phyloP scores from a whole-genome alignment of 345 rosid genomes.

The Tarenaya hassleriana region DNA sequence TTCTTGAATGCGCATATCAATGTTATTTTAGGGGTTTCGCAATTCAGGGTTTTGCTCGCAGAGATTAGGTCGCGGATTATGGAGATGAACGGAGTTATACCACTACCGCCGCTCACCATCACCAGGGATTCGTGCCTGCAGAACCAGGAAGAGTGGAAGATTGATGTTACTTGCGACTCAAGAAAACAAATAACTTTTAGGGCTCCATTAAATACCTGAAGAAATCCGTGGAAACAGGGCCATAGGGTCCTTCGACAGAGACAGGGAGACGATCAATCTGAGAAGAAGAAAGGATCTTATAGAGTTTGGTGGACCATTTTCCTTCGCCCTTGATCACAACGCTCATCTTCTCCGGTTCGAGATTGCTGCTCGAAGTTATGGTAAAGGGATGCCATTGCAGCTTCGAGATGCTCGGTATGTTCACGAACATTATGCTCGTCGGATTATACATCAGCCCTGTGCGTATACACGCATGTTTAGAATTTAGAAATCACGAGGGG shows the following conservation, averaged over 20 bases:
- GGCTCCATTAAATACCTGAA: conserved; percentile 34
- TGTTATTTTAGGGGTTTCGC: conserved; percentile 41
- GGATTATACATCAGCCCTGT: conserved; percentile 31
- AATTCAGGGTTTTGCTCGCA: conserved; percentile 24
- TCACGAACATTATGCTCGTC: conserved; percentile 63
- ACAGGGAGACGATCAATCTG: conserved; percentile 37
- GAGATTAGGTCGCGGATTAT: conserved; percentile 53
- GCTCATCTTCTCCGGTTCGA: conserved; percentile 62
- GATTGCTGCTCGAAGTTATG: conserved; percentile 54
- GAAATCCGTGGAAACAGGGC: conserved; percentile 69
- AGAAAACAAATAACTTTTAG: conserved; percentile 3
- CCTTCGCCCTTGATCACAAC: conserved; percentile 66
- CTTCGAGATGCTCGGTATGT: conserved; percentile 67
- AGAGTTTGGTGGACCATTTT: conserved; percentile 71
- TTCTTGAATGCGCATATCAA: conserved; percentile 52
- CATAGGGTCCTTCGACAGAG: conserved; percentile 86
- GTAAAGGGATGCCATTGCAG: conserved; percentile 96
- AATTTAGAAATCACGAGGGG: too few relatives aligned
- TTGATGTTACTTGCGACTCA: conserved; percentile 7
- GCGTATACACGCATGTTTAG: conserved; percentile 12
- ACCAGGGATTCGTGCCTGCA: conserved; percentile 62
- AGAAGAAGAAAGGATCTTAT: conserved; percentile 54
- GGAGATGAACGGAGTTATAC: conserved; percentile 83
- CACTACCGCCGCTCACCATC: conserved; percentile 93
- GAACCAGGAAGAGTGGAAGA: background rate